Percentiles rank a stretch among this genome's conserved stretches.
phyloP scores from a whole-genome alignment of 108 stramenopile genomes.

The Seminavis robusta region DNA sequence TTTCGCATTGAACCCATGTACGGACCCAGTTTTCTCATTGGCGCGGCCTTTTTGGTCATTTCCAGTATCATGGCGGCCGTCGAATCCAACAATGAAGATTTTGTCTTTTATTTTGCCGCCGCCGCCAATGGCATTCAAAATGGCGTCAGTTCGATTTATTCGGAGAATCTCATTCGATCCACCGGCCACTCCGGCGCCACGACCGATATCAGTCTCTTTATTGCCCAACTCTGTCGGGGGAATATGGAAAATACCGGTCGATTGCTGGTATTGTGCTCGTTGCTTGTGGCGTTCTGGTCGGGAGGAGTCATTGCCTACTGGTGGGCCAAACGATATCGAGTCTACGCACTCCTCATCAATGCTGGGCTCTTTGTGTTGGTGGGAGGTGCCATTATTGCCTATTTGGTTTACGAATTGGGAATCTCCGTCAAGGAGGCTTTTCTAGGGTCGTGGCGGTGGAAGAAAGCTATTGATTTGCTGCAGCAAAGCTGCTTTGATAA shows the following conservation, averaged over 20 bases:
- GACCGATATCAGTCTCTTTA: slow-evolving; percentile 38
- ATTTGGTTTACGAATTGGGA: slow-evolving; percentile 18
- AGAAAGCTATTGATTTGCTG: slow-evolving; percentile 5
- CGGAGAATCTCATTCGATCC: slow-evolving; percentile 39
- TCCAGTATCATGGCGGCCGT: slow-evolving; percentile 9
- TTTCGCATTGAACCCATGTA: slow-evolving; percentile 31
- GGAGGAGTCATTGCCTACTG: slow-evolving; percentile 14
- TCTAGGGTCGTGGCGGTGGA: slow-evolving; percentile 21
- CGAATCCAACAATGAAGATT: not conserved
- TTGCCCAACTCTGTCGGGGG: slow-evolving; percentile 33
- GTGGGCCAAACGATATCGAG: not conserved
- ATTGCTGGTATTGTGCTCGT: slow-evolving; percentile 12
- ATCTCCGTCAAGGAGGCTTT: slow-evolving; percentile 30
- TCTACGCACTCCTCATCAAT: slow-evolving; percentile 18
- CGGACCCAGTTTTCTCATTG: slow-evolving; percentile 44
- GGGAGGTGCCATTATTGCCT: slow-evolving; percentile 18
- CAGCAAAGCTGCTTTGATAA: too few relatives aligned
- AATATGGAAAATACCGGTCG: slow-evolving; percentile 30
- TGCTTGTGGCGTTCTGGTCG: slow-evolving; percentile 21
- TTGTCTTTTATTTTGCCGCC: slow-evolving; percentile 37
- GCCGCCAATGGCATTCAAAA: slow-evolving; percentile 42
- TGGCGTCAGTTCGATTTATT: slow-evolving; percentile 40
- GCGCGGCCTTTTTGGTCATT: slow-evolving; percentile 15
- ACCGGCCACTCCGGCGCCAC: slow-evolving; percentile 31
- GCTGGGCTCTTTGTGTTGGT: slow-evolving; percentile 19